A percentile compares a stretch with the other conserved stretches of the same genome.
phyloP scores from a whole-genome alignment of 768 basidiomycete species.

The Pulveroboletus frians region DNA sequence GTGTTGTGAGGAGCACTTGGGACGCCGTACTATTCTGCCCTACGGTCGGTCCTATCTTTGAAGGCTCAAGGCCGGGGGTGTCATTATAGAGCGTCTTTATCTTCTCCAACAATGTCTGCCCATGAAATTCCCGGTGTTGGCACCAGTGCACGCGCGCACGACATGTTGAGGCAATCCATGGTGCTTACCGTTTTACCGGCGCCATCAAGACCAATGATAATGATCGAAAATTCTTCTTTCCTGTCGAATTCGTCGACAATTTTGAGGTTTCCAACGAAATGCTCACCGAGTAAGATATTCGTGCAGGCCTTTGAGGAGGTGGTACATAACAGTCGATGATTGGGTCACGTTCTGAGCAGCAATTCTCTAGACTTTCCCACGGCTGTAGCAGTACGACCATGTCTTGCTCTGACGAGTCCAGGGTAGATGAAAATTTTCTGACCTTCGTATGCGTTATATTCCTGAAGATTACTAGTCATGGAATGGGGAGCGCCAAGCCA shows the following conservation, averaged over 20 bases:
- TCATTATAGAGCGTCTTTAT: conserved; percentile 92
- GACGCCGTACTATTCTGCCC: conserved; percentile 86
- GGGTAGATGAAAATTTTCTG: no score
- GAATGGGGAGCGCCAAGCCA: no score
- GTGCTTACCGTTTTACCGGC: conserved; percentile 80
- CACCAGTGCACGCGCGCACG: no score
- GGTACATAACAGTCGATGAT: conserved; percentile 60
- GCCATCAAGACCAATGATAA: conserved; percentile 90
- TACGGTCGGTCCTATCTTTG: conserved; percentile 94
- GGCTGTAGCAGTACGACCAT: no score
- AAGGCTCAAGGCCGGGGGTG: conserved; percentile 78
- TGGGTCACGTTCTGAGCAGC: no score
- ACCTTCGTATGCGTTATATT: no score
- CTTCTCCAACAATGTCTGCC: conserved; percentile 80
- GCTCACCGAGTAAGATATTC: conserved; percentile 78
- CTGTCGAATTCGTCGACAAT: conserved; percentile 33
- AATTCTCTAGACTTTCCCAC: no score
- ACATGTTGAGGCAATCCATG: no score
- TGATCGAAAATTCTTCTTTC: conserved; percentile 88
- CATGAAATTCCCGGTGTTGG: background rate
- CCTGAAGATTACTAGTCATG: no score
- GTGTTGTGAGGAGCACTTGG: background rate
- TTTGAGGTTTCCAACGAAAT: background rate
- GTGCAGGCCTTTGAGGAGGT: conserved; percentile 88
- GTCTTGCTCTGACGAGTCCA: no score